These are phyloP conservation scores for Candida namnaoensis DNA, from an alignment of 805 yeast species.

Conservation along the genomic window DNA sequence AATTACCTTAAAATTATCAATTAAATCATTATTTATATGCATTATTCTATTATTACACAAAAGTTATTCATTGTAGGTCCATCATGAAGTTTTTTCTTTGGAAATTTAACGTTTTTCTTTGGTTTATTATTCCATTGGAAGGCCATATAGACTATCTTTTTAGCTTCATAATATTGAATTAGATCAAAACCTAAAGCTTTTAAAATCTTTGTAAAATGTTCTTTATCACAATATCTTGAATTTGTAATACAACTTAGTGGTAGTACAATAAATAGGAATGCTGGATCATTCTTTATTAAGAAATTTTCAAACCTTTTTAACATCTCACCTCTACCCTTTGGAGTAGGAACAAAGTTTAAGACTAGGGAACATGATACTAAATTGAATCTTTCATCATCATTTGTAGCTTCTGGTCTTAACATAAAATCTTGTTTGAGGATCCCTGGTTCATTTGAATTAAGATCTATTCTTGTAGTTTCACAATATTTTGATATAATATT, in stretches of 20 bases:
- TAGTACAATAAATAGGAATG: conserved; percentile 64
- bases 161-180: conserved; percentile 44
- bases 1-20: not conserved
- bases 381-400: conserved; percentile 40
- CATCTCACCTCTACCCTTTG: conserved; percentile 72
- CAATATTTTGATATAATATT: conserved; percentile 48
- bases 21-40: too few relatives aligned
- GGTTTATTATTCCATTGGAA: conserved; percentile 37
- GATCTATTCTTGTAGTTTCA: conserved; percentile 53
- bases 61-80: conserved; percentile 68
- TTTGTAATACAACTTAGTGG: conserved; percentile 84
- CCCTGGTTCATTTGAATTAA: conserved; percentile 68
- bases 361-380: conserved; percentile 80
- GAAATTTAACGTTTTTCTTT: conserved; percentile 1
- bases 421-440: conserved; percentile 79
- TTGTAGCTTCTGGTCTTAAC: conserved; percentile 54
- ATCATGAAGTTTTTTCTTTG: conserved; percentile 42
- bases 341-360: conserved; percentile 77
- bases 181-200: conserved; percentile 48
- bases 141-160: conserved; percentile 69
- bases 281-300: conserved; percentile 23
- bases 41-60: conserved; percentile 33
- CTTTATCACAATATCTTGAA: conserved; percentile 65
- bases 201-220: conserved; percentile 37
- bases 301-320: conserved; percentile 49